Base-by-base conservation (phyloP, 1,284 basidiomycete genomes). In the Pascua guehoae region DNA sequence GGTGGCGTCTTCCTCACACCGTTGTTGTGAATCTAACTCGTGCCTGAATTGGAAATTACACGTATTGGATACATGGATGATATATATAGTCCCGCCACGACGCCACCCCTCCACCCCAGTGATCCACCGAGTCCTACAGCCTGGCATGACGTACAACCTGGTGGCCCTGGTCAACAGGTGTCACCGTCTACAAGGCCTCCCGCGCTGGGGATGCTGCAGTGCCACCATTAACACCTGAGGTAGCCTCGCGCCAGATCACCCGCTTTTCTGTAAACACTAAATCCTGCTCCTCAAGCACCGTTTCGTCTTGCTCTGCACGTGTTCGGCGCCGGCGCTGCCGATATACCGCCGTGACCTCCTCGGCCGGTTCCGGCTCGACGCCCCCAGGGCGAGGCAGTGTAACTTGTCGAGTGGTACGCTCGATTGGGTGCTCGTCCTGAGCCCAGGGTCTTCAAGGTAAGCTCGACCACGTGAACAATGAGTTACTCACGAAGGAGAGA, bases 241-340 rank as follows among this genome's bases (percentile, higher is more conserved):
- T 43, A n/a, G 2, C 9, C 14, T 14, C 9, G 11, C 41, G 46
- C 52, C 52, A 53, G 18, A 41, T 53, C 17, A 48, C 36, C 15
- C 61, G 49, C 15, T 47, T 43, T 49, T 63, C 58, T 9, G 61
- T 57, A 44, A 59, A 53, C 41, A 57, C 49, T 12, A 62, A 12
- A 40, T 59, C 61, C 48, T 57, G 55, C 48, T 63, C 58, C 51
- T 60, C 56, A 3, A 53, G 15, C 18, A 60, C 56, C 2, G 38
- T 42, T 56, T 60, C 51, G 0, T 51, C 61, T 5, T 37, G 49
- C 36, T 57, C 53, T 4, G 42, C 17, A 16, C 45, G 14, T 12
- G 40, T 48, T 1, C 62, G 51, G 39, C n/a, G 24, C 45, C 54
- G 43, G 24, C 44, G 46, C 49, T 58, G 61, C 41, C 49, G 53